Base-by-base conservation (phyloP, 2,329 filamentous ascomycete genomes). In the Nectriaceae sp. region DNA sequence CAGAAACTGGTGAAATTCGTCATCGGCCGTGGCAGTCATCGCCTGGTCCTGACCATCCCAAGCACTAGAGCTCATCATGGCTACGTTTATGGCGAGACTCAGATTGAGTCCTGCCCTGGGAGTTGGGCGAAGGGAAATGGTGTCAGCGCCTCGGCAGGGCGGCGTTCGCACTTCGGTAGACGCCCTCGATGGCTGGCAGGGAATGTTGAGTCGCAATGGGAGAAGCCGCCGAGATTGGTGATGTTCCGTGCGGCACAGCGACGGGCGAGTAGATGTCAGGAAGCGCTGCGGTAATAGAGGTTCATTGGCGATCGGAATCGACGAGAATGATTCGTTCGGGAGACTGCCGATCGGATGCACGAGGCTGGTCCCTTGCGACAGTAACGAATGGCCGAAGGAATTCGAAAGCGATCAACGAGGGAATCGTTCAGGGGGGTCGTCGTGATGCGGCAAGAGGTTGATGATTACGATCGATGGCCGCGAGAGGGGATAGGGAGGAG, bases 1-100 rank as follows among this genome's bases (percentile, higher is more conserved):
- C 52, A 87, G 73, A 49, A 84, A 85, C 56, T 85, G 82, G 54
- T 83, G 76, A 62, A 86, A 85, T 33, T 84, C 82, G 64, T 85
- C 82, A 40, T 85, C 82, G 42, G 73, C 64, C 5, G 73, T 57
- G 11, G 74, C 65, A 21, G 77, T 70, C 66, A 83, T 72, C 49
- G 73, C 71, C 60, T 82, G 78, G 58, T 83, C 80, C 62, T 82
- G 77, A 42, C 74, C 72, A 56, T 77, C 77, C 83, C 82, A 85
- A 53, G 68, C 65, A 47, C 71, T 67, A 43, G 78, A 74, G 57
- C 77, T 72, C 77, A 83, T 82, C 71, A 75, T 79, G 66, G 53
- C 56, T 49, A 40, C 49, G 38, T 42, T 50, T 55, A 44, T 50
- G 57, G 42, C 50, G 44, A 37, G 38, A 47, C 42, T 52, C 51